phyloP scores from a whole-genome alignment of 2,329 filamentous ascomycete genomes.

The Lachnellula willkommii region DNA sequence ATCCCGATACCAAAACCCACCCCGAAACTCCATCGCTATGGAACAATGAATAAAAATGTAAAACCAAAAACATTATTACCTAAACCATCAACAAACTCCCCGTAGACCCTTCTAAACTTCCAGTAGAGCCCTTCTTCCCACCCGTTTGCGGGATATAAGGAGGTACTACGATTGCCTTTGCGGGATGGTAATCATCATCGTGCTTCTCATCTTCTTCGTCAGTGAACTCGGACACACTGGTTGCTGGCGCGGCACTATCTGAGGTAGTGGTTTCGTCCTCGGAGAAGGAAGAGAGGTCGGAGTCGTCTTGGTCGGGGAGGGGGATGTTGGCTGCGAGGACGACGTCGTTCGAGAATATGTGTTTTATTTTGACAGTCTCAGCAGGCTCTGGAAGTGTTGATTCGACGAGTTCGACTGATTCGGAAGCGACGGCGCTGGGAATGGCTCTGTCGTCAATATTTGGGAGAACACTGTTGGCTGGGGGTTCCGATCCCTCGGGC shows the following conservation, averaged over 20 bases:
- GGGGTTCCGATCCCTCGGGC: not conserved
- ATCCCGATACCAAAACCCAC: not conserved
- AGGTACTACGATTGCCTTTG: constrained; percentile 26
- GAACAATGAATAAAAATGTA: not conserved
- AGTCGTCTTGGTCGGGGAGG: constrained; percentile 17
- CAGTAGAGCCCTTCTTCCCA: constrained; percentile 12
- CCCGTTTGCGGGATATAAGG: constrained; percentile 21
- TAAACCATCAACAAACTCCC: constrained; percentile 9
- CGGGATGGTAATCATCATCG: constrained; percentile 20
- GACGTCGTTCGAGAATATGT: not conserved
- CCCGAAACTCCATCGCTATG: not conserved
- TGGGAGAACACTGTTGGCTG: no score
- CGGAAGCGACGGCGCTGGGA: no score
- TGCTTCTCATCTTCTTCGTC: constrained; percentile 16
- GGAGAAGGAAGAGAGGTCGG: constrained; percentile 10
- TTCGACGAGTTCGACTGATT: not conserved
- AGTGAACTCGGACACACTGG: constrained; percentile 23
- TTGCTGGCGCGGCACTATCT: constrained; percentile 15
- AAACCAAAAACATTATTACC: not conserved
- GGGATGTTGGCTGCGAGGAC: constrained; percentile 15
- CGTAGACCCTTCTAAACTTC: constrained; percentile 4
- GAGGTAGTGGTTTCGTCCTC: constrained; percentile 13
- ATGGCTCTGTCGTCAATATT: no score
- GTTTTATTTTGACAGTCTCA: not conserved
- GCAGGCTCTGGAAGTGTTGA: not conserved